Evolutionary conservation across 352 stramenopile species (phyloP).

Genomic region (Globisporangium sylvaticum): DNA sequence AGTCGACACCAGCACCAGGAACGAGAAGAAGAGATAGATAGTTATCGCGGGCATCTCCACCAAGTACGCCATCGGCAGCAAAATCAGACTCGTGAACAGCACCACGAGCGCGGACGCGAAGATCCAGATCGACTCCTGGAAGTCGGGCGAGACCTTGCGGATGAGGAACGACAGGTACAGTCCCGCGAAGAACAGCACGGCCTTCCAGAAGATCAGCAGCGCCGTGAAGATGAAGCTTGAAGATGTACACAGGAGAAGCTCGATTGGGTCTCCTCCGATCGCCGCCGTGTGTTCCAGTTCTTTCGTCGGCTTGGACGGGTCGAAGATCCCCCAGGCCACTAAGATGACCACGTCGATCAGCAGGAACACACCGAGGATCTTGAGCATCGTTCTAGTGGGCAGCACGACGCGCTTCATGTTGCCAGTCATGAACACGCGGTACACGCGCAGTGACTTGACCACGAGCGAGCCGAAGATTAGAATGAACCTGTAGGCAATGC

Average conservation of each 20-base stretch:
- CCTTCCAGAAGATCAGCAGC: slow-evolving; percentile 57
- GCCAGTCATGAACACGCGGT: slow-evolving; percentile 40
- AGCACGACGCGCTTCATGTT: slow-evolving; percentile 45
- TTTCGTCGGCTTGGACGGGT: too few relatives aligned
- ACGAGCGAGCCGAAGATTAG: slow-evolving; percentile 43
- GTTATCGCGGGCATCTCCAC: slow-evolving; percentile 18
- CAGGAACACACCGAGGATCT: slow-evolving; percentile 32
- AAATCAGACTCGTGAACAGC: slow-evolving; percentile 21
- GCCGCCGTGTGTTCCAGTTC: too few relatives aligned
- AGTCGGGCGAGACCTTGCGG: slow-evolving; percentile 42
- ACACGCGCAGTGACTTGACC: slow-evolving; percentile 53
- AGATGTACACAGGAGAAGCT: neutral
- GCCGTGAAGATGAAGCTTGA: slow-evolving; percentile 34
- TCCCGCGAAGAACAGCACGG: slow-evolving; percentile 35
- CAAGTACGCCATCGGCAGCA: slow-evolving; percentile 29
- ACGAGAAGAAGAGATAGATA: slow-evolving; percentile 24
- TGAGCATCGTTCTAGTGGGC: slow-evolving; percentile 36
- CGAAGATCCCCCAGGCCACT: slow-evolving; percentile 13
- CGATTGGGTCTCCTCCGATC: neutral
- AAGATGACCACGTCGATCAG: slow-evolving; percentile 34
- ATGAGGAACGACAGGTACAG: slow-evolving; percentile 59
- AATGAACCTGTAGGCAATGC: slow-evolving; percentile 39
- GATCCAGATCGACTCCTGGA: slow-evolving; percentile 29
- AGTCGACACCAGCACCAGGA: slow-evolving; percentile 17
- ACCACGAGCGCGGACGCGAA: slow-evolving; percentile 23